A percentile compares a stretch with the other conserved stretches of the same genome.
phyloP scores from a whole-genome alignment of 192 early-diverging fungal species.

The Backusella parvicylindrica region DNA sequence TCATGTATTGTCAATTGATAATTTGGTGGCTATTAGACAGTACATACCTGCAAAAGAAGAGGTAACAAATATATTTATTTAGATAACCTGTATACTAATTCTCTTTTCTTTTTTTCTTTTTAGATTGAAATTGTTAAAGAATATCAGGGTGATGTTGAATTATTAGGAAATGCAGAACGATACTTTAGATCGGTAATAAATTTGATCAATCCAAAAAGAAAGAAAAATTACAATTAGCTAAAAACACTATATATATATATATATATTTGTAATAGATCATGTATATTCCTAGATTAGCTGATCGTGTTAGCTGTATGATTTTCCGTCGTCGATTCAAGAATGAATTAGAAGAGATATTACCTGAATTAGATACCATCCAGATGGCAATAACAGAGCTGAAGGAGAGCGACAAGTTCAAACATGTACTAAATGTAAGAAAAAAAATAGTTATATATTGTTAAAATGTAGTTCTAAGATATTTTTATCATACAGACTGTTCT shows the following conservation, averaged over 20 bases:
- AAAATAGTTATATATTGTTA: background rate
- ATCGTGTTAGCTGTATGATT: conserved; percentile 50
- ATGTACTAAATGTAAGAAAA: conserved; percentile 40
- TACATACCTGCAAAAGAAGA: conserved; percentile 53
- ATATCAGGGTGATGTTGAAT: conserved; percentile 42
- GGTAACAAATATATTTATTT: conserved; percentile 14
- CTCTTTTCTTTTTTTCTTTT: background rate
- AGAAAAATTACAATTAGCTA: background rate
- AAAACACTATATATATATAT: too few species aligned
- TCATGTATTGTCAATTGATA: conserved; percentile 46
- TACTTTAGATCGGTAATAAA: conserved; percentile 42
- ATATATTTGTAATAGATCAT: conserved; percentile 33
- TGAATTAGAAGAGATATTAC: conserved; percentile 44
- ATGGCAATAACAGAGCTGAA: conserved; percentile 42
- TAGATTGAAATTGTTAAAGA: conserved; percentile 48
- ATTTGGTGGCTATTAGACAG: conserved; percentile 48
- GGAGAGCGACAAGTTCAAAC: conserved; percentile 35
- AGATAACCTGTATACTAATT: background rate
- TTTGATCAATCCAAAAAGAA: background rate
- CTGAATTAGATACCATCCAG: conserved; percentile 44
- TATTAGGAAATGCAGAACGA: conserved; percentile 49
- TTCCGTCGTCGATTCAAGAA: conserved; percentile 46
- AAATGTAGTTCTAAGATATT: background rate
- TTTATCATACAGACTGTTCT: conserved; percentile 42
- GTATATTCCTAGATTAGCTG: conserved; percentile 48